Evolutionary conservation across 2,329 filamentous ascomycete genomes (phyloP).

Genomic region (Colletotrichum sp.): DNA sequence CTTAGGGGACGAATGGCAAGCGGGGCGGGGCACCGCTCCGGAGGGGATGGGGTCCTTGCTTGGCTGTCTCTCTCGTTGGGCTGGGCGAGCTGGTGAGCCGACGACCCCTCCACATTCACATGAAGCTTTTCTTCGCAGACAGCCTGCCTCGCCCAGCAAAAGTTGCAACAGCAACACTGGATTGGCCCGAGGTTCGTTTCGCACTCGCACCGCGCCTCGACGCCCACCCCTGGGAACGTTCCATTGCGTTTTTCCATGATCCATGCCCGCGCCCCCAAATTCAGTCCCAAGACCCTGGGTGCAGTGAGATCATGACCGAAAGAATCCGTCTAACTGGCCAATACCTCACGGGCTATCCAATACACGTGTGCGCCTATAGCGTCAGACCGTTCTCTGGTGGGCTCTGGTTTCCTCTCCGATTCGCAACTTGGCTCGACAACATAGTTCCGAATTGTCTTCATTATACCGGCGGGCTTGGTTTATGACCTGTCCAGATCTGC

Average conservation of each 20-base stretch:
- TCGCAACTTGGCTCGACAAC: neutral
- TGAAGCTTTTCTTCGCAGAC: neutral
- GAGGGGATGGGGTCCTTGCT: neutral
- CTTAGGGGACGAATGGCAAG: neutral
- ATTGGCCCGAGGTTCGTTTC: slow-evolving; percentile 5
- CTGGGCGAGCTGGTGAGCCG: neutral
- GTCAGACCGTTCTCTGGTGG: neutral
- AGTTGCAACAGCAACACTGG: neutral
- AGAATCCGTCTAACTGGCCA: neutral
- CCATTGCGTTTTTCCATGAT: neutral
- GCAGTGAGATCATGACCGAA: neutral
- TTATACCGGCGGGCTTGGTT: neutral
- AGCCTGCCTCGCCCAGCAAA: neutral
- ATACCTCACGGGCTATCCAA: neutral
- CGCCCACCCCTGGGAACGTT: neutral
- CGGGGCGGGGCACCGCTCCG: neutral
- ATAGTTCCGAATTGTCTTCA: neutral
- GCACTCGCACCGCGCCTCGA: neutral
- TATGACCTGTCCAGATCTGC: neutral
- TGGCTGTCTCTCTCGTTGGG: neutral
- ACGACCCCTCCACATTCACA: slow-evolving; percentile 1
- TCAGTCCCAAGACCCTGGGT: neutral
- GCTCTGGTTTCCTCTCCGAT: neutral
- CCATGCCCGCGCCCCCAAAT: neutral
- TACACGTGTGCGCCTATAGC: neutral